Evolutionary conservation across 2,329 filamentous ascomycete genomes (phyloP).

Genomic region (Daldinia eschscholtzii): DNA sequence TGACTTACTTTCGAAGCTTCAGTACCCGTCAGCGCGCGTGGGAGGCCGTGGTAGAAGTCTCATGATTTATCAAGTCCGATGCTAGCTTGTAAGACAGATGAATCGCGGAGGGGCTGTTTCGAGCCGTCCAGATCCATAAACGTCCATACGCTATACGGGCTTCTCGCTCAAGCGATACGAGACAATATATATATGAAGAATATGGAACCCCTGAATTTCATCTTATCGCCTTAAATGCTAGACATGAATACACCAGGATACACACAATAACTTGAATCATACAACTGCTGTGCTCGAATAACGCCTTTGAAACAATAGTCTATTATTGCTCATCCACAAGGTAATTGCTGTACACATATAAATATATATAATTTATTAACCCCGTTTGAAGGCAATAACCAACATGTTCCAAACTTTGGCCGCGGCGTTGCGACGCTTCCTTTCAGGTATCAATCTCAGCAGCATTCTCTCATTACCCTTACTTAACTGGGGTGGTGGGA

Average conservation of each 20-base stretch:
- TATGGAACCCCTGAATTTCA: background rate
- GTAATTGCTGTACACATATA: background rate
- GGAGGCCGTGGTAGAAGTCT: conserved; percentile 1
- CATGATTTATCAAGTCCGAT: background rate
- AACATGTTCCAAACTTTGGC: background rate
- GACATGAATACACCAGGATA: background rate
- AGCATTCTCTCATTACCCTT: background rate
- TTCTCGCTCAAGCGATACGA: background rate
- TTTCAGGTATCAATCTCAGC: background rate
- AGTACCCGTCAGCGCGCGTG: background rate
- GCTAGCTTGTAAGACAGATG: background rate
- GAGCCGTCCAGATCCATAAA: background rate
- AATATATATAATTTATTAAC: conserved; percentile 2
- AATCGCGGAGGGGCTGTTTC: background rate
- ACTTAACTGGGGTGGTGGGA: background rate
- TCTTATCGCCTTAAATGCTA: background rate
- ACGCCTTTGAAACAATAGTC: background rate
- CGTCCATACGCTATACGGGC: background rate
- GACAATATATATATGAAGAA: background rate
- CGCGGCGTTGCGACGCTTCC: background rate
- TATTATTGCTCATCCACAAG: background rate
- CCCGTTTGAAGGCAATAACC: background rate
- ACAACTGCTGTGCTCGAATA: background rate
- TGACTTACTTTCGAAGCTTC: background rate
- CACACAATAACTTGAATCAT: background rate